These are phyloP conservation scores for Penicillium cataractarum DNA, from an alignment of 495 filamentous ascomycete species.

Conservation along the genomic window DNA sequence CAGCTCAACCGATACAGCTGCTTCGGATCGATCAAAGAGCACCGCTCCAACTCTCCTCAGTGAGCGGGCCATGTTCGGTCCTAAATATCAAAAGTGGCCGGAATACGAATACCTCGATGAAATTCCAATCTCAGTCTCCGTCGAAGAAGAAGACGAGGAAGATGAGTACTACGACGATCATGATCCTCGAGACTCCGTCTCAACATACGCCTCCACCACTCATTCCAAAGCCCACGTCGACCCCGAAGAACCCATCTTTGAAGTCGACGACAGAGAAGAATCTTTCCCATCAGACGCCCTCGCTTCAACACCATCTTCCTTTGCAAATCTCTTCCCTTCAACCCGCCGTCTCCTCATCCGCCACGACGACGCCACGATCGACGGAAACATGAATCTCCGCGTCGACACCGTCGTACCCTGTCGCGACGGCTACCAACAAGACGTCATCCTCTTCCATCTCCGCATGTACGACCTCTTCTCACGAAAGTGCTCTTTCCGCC, in stretches of 20 bases:
- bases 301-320: constrained; percentile 78
- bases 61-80: constrained; percentile 49
- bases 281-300: constrained; percentile 64
- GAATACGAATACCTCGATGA: constrained; percentile 24
- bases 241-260: constrained; percentile 58
- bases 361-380: constrained; percentile 88
- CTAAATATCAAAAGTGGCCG: constrained; percentile 10
- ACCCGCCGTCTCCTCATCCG: constrained; percentile 77
- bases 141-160: constrained; percentile 50
- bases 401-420: constrained; percentile 75
- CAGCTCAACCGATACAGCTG: constrained; percentile 63
- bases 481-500: constrained; percentile 86
- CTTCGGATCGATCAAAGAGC: constrained; percentile 66
- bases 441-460: constrained; percentile 88
- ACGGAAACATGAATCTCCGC: constrained; percentile 97
- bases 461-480: constrained; percentile 91
- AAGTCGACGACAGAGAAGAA: constrained; percentile 67
- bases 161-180: constrained; percentile 40
- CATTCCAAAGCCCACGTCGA: constrained; percentile 62
- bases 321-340: constrained; percentile 87
- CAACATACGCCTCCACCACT: constrained; percentile 79
- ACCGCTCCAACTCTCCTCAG: constrained; percentile 71
- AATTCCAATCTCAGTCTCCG: constrained; percentile 23
- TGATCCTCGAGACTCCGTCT: constrained; percentile 66
- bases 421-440: constrained; percentile 57